Conservation (phyloP, 2,329 filamentous ascomycete species). For the Blastomyces silverae region DNA sequence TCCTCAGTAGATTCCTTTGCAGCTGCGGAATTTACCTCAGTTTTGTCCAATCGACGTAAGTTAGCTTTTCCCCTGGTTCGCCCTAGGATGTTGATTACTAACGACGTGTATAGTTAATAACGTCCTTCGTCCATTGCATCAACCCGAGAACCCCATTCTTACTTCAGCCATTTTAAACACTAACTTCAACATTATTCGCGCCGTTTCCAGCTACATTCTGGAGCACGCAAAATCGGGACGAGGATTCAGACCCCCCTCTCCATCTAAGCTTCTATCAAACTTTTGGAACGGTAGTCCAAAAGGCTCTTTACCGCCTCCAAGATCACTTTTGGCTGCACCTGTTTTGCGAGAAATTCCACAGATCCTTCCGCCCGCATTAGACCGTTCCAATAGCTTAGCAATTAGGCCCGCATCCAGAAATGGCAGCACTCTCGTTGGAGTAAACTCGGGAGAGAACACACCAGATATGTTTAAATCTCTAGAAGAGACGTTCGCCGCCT, state of each 20-base stretch:
- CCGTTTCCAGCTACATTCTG: slow-evolving; percentile 57
- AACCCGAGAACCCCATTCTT: slow-evolving; percentile 45
- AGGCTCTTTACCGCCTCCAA: slow-evolving; percentile 31
- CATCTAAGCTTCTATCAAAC: slow-evolving; percentile 82
- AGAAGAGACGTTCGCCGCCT: slow-evolving; percentile 79
- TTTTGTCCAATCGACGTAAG: slow-evolving; percentile 67
- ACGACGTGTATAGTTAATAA: slow-evolving; percentile 54
- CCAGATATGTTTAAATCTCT: slow-evolving; percentile 63
- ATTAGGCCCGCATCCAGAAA: slow-evolving; percentile 38
- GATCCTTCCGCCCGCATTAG: slow-evolving; percentile 36
- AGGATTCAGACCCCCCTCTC: slow-evolving; percentile 71
- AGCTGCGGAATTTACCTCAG: slow-evolving; percentile 64
- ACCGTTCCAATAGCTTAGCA: slow-evolving; percentile 39
- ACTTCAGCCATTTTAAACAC: slow-evolving; percentile 65
- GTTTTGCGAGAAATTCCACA: slow-evolving; percentile 41
- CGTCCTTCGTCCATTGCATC: slow-evolving; percentile 63
- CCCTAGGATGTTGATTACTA: not conserved
- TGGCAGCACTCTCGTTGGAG: slow-evolving; percentile 36
- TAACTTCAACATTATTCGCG: slow-evolving; percentile 68
- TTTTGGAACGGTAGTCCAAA: slow-evolving; percentile 56
- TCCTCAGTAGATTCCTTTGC: slow-evolving; percentile 68
- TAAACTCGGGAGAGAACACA: slow-evolving; percentile 45
- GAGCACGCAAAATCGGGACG: slow-evolving; percentile 54
- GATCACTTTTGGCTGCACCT: slow-evolving; percentile 33
- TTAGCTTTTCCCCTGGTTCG: slow-evolving; percentile 16